Evolutionary conservation across 768 basidiomycete genomes (phyloP).

Genomic region (Tricholoma hemisulphureum): DNA sequence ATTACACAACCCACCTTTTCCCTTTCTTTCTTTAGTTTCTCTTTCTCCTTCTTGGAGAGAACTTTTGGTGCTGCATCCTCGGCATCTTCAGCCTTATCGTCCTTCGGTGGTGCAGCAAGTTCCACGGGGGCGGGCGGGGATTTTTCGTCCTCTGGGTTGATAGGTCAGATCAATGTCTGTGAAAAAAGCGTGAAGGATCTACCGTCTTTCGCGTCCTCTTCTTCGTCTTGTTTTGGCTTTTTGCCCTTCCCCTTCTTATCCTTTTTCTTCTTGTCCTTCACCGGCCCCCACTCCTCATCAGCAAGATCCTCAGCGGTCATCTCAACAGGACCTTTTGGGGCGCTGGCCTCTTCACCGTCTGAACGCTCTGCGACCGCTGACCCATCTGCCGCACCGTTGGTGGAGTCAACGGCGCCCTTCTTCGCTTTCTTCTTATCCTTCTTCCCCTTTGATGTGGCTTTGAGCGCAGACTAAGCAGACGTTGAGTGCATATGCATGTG

Average conservation of each 20-base stretch:
- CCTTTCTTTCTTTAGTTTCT: constrained; percentile 93
- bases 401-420: constrained; percentile 48
- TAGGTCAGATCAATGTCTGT: neutral
- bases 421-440: constrained; percentile 55
- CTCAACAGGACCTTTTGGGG: constrained; percentile 45
- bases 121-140: constrained; percentile 23
- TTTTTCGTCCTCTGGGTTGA: constrained; percentile 20
- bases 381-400: constrained; percentile 19
- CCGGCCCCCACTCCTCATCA: constrained; percentile 70
- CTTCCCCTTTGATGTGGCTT: constrained; percentile 51
- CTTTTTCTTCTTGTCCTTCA: constrained; percentile 64
- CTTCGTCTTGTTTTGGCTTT: constrained; percentile 43
- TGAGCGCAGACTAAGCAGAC: constrained; percentile 55
- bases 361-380: constrained; percentile 25
- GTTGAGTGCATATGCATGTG: neutral
- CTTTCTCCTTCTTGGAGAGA: constrained; percentile 94
- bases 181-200: neutral
- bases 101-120: constrained; percentile 26
- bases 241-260: constrained; percentile 58
- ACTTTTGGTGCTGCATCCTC: constrained; percentile 63
- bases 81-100: constrained; percentile 50
- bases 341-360: constrained; percentile 24
- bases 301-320: constrained; percentile 71
- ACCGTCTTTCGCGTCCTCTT: constrained; percentile 33
- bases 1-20: constrained; percentile 66